These are phyloP conservation scores for Hansenula sp. DNA, from an alignment of 1,139 yeast species.

Conservation along the genomic window DNA sequence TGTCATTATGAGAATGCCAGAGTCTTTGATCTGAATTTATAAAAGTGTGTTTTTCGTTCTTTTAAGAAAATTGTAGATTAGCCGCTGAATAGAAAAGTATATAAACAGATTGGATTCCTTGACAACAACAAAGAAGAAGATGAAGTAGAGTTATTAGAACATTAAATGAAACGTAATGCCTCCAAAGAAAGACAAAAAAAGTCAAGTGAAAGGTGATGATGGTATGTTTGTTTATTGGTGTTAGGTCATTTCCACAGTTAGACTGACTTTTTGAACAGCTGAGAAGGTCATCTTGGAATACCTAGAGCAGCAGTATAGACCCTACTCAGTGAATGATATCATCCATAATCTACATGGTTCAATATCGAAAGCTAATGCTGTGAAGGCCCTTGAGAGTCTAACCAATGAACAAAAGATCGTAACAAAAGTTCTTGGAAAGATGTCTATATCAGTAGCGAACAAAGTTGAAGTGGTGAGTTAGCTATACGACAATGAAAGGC, in stretches of 20 bases:
- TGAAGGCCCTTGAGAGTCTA: conserved; percentile 26
- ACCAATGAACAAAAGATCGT: conserved; percentile 23
- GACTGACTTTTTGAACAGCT: conserved; percentile 8
- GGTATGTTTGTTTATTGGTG: conserved; percentile 3
- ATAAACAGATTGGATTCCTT: background rate
- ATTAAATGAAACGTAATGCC: background rate
- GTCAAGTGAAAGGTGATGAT: background rate
- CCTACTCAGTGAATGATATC: conserved; percentile 34
- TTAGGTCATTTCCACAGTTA: conserved; percentile 6
- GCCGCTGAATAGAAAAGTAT: background rate
- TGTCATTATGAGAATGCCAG: conserved; percentile 56
- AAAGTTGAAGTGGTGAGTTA: conserved; percentile 17
- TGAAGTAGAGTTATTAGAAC: background rate
- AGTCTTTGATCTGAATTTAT: conserved; percentile 4
- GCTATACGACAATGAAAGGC: too few species aligned
- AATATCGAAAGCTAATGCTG: conserved; percentile 25
- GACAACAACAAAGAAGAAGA: background rate
- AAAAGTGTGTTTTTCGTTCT: background rate
- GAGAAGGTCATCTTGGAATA: conserved; percentile 23
- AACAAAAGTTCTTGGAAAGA: conserved; percentile 31
- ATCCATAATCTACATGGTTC: conserved; percentile 31
- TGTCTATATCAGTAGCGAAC: conserved; percentile 29
- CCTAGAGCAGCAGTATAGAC: conserved; percentile 34
- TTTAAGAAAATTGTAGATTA: background rate
- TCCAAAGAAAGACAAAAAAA: background rate